These are phyloP conservation scores for Fennellomyces sp. DNA, from an alignment of 371 early-diverging fungal genomes.

Conservation along the genomic window DNA sequence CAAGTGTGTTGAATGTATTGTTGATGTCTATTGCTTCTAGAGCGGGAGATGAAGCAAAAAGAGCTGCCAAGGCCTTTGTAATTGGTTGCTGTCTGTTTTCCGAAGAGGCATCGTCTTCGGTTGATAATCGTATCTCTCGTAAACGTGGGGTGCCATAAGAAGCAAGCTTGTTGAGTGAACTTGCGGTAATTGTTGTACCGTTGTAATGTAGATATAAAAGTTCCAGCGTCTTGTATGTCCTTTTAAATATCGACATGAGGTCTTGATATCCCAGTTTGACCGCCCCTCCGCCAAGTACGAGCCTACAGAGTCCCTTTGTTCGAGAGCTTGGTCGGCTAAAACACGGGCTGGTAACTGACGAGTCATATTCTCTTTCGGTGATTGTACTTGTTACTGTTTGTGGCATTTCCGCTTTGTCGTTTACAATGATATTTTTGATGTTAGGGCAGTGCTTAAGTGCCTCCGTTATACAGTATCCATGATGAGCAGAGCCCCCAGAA, in stretches of 20 bases:
- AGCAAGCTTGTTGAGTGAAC: not conserved
- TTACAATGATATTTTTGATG: not conserved
- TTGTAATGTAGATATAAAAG: not conserved
- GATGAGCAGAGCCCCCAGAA: not conserved
- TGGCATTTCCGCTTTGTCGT: not conserved
- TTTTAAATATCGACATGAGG: not conserved
- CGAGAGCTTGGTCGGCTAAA: too few species aligned
- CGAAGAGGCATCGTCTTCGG: not conserved
- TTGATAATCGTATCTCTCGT: not conserved
- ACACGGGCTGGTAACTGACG: too few species aligned
- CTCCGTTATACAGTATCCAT: not conserved
- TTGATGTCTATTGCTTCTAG: not conserved
- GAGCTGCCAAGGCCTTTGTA: not conserved
- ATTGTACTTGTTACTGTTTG: not conserved
- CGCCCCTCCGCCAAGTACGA: not conserved
- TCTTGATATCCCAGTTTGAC: not conserved
- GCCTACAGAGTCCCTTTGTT: not conserved
- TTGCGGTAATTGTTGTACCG: not conserved
- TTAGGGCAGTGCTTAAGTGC: not conserved
- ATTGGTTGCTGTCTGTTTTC: not conserved
- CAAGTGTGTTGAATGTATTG: not conserved
- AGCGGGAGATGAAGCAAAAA: not conserved
- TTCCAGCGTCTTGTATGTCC: not conserved
- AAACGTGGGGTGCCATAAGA: not conserved
- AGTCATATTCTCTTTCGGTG: not conserved